Conservation (phyloP, 257 asterid species). For the Jacaranda copaia region DNA sequence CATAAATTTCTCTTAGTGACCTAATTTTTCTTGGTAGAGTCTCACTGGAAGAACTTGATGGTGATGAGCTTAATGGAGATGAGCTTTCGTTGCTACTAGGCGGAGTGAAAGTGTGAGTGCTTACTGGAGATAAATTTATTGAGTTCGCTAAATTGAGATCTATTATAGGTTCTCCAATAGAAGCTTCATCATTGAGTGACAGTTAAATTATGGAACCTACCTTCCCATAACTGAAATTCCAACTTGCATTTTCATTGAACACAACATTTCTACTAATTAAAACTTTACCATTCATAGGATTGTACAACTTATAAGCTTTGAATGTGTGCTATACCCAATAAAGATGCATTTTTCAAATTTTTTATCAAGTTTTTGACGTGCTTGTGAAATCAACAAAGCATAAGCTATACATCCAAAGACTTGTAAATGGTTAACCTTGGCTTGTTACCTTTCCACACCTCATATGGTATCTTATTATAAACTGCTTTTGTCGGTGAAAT, state of each 20-base stretch:
- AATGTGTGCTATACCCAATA: background rate
- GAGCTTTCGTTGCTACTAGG: no score
- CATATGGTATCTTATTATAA: background rate
- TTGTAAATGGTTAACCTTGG: background rate
- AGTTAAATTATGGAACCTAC: no score
- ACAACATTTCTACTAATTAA: background rate
- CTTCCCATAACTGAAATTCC: background rate
- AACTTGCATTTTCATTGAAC: background rate
- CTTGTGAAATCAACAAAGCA: background rate
- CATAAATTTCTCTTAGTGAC: no score
- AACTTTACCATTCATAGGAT: background rate
- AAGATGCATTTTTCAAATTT: background rate
- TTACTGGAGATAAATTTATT: no score
- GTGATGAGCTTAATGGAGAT: no score
- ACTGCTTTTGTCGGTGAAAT: background rate
- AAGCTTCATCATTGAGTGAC: background rate
- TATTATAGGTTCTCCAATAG: no score
- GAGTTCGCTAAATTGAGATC: no score
- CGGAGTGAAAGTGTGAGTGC: no score
- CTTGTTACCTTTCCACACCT: slow-evolving; percentile 9
- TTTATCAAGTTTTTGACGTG: background rate
- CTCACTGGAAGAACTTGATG: background rate
- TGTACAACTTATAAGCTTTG: slow-evolving; percentile 22
- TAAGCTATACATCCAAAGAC: slow-evolving; percentile 20
- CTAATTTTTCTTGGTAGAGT: background rate